Percentiles rank a stretch among this genome's conserved stretches.
phyloP scores from a whole-genome alignment of 2,329 filamentous ascomycete genomes.

The Claviceps humidiphila region DNA sequence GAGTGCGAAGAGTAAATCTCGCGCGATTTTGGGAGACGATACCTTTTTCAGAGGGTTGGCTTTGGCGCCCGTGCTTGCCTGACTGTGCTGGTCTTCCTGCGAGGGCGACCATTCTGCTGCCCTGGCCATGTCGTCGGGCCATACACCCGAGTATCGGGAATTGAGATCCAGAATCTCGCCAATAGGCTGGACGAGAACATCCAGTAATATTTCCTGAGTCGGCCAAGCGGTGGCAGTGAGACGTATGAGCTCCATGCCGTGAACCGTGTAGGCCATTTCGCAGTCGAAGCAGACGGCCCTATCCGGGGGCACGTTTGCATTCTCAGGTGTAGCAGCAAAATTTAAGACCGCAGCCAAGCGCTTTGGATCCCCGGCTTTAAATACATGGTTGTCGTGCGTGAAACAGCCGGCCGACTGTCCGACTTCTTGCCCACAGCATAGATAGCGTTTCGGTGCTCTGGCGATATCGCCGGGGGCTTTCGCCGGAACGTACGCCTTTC shows the following conservation, averaged over 20 bases:
- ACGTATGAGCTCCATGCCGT: constrained; percentile 79
- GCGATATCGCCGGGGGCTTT: constrained; percentile 42
- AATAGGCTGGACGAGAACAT: constrained; percentile 71
- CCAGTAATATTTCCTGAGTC: constrained; percentile 57
- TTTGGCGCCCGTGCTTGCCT: constrained; percentile 7
- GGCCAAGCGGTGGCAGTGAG: constrained; percentile 87
- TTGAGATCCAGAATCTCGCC: constrained; percentile 85
- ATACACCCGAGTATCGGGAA: constrained; percentile 81
- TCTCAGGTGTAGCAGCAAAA: constrained; percentile 65
- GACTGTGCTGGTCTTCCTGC: constrained; percentile 2
- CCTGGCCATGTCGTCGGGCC: constrained; percentile 58
- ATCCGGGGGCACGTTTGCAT: constrained; percentile 33
- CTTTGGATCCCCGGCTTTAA: constrained; percentile 66
- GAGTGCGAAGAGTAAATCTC: constrained; percentile 62
- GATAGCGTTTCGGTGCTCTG: constrained; percentile 48
- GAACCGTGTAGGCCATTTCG: constrained; percentile 91
- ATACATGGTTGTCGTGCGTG: constrained; percentile 63
- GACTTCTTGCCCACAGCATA: constrained; percentile 65
- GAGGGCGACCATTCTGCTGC: constrained; percentile 42
- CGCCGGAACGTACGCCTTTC: constrained; percentile 49
- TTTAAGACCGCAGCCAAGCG: constrained; percentile 67
- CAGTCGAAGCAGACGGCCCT: constrained; percentile 81
- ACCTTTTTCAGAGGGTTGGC: constrained; percentile 51
- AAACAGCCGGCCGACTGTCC: constrained; percentile 67
- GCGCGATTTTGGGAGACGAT: constrained; percentile 58